Evolutionary conservation across 2,329 filamentous ascomycete genomes (phyloP).

Genomic region (Botryotinia convoluta): DNA sequence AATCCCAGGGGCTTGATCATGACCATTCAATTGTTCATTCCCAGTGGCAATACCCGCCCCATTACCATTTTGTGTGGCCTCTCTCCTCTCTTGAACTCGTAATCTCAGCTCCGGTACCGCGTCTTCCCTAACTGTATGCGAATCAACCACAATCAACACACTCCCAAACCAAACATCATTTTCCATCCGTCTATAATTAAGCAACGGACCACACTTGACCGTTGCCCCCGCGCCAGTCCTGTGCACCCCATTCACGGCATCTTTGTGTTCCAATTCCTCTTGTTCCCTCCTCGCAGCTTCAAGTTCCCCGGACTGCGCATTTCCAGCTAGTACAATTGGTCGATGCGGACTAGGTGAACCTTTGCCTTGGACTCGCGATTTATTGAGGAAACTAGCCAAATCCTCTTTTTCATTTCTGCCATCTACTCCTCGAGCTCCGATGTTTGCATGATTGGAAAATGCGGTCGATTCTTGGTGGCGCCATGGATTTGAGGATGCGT

Average conservation of each 20-base stretch:
- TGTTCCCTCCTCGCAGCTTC: slow-evolving; percentile 14
- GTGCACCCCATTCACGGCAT: slow-evolving; percentile 19
- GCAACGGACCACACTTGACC: slow-evolving; percentile 67
- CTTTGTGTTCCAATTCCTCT: slow-evolving; percentile 11
- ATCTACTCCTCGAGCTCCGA: slow-evolving; percentile 44
- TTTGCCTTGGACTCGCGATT: slow-evolving; percentile 45
- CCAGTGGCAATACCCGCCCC: slow-evolving; percentile 16
- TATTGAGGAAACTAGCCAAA: slow-evolving; percentile 56
- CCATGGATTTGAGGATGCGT: slow-evolving; percentile 58
- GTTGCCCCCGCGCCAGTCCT: slow-evolving; percentile 45
- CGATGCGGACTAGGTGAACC: slow-evolving; percentile 37
- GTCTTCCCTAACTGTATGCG: slow-evolving; percentile 57
- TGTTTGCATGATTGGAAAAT: slow-evolving; percentile 42
- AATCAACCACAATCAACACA: slow-evolving; percentile 76
- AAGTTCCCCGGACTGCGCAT: slow-evolving; percentile 24
- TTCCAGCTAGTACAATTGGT: slow-evolving; percentile 46
- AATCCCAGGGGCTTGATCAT: slow-evolving; percentile 31
- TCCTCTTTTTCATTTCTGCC: slow-evolving; percentile 47
- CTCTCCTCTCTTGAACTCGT: slow-evolving; percentile 39
- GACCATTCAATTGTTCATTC: slow-evolving; percentile 11
- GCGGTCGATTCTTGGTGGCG: slow-evolving; percentile 61
- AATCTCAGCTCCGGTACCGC: slow-evolving; percentile 56
- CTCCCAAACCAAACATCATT: slow-evolving; percentile 75
- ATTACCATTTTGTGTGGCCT: slow-evolving; percentile 31
- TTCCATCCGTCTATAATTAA: slow-evolving; percentile 77